phyloP scores from a whole-genome alignment of 2,329 filamentous ascomycete genomes.

The Trichophyton mentagrophytes region DNA sequence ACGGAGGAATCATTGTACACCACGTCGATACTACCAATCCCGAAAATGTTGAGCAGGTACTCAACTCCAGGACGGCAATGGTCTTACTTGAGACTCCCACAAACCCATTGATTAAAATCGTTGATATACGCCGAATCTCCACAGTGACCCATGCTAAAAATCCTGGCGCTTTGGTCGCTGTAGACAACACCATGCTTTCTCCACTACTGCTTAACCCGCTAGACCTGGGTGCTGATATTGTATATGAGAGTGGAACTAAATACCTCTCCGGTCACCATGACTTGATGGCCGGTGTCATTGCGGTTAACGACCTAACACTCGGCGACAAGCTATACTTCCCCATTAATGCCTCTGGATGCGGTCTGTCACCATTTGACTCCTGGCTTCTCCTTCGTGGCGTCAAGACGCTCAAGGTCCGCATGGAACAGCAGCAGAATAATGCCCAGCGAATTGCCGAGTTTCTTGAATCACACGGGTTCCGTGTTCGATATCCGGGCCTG shows the following conservation, averaged over 20 bases:
- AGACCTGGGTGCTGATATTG: conserved; percentile 86
- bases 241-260: conserved; percentile 96
- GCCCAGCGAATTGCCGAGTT: conserved; percentile 85
- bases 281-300: conserved; percentile 95
- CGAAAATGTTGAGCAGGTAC: conserved; percentile 53
- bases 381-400: conserved; percentile 91
- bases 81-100: conserved; percentile 92
- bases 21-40: conserved; percentile 87
- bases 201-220: conserved; percentile 88
- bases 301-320: conserved; percentile 67
- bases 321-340: conserved; percentile 91
- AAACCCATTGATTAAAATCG: conserved; percentile 96
- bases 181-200: conserved; percentile 98
- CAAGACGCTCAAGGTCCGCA: conserved; percentile 92
- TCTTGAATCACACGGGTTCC: conserved; percentile 81
- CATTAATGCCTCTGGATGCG: conserved; percentile 92
- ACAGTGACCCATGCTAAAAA: conserved; percentile 64
- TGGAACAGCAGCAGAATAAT: conserved; percentile 96
- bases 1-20: conserved; percentile 85
- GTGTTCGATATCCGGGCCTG: conserved; percentile 85
- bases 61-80: conserved; percentile 80
- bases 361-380: conserved; percentile 85
- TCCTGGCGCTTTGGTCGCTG: conserved; percentile 66
- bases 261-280: conserved; percentile 97
- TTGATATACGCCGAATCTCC: conserved; percentile 75